Evolutionary conservation across 1,139 yeast species (phyloP), one percentile per base, ranked within the genome.

Genomic region (Debaryomyces sp.): DNA sequence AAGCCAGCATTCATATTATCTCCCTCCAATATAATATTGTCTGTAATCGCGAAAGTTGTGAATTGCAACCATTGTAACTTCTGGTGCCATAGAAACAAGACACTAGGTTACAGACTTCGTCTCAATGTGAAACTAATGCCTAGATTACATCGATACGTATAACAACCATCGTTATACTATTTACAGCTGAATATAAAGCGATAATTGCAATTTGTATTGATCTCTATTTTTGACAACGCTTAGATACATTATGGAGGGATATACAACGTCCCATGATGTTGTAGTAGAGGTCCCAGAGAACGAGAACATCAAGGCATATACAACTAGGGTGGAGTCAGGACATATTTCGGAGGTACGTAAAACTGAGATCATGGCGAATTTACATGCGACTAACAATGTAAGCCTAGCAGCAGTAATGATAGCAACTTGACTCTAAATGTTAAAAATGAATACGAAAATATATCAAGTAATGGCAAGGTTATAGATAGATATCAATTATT

Each of bases 31-130:
- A 39, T 26, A 17, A 39, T 39, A 27, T 6, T 18, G 9, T 18
- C 27, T 30, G 29, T 39, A 18, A 32, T 23, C 36, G 43, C 43
- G 43, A 41, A 41, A 41, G 43, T 41, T 41, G 43, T 41, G 37
- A 30, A 22, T 41, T 41, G 43, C 43, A 41, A 41, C 43, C 43
- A 41, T 41, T 41, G 36, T 23, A 41, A 10, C n/a, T 22, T 41
- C 18, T 39, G 42, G 34, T 40, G 29, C 36, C 37, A 30, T 41
- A 26, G 43, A 22, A 29, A 41, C 43, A 26, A 15, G 17, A 12
- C 23, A 41, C 37, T 17, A 41, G 21, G 36, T 22, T 18, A 30
- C 27, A 30, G 29, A 5, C 18, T 17, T 18, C 15, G 8, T 22
- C n/a, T 18, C 23, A 15, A 26, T 18, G 12, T 27, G 42, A 27